Percentiles rank a stretch among this genome's conserved stretches.
These are phyloP conservation scores for Protomyces arabidopsidicola DNA, from an alignment of 1,139 yeast species.

Conservation along the genomic window DNA sequence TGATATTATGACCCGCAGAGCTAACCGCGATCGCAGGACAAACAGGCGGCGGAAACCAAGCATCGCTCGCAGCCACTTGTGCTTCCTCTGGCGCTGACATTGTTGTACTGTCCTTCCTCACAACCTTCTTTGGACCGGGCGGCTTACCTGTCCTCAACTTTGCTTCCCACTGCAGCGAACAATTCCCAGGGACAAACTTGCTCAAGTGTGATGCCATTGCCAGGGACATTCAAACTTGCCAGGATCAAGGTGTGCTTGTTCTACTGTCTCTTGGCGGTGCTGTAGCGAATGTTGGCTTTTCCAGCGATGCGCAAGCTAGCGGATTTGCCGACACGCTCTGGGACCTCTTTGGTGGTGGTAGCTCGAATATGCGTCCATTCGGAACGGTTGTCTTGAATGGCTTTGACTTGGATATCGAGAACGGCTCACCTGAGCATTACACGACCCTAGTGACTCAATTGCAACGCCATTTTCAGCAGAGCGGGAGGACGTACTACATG, in stretches of 20 bases:
- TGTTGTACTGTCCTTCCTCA: conserved; percentile 63
- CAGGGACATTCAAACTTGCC: conserved; percentile 75
- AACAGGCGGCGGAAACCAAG: neutral
- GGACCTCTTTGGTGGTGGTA: conserved; percentile 81
- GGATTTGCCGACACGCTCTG: conserved; percentile 70
- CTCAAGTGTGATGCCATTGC: conserved; percentile 41
- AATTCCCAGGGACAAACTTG: conserved; percentile 37
- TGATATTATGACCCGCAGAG: neutral
- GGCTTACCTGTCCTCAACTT: conserved; percentile 54
- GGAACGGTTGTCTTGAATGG: conserved; percentile 65
- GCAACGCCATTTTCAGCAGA: conserved; percentile 50
- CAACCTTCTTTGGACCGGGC: conserved; percentile 51
- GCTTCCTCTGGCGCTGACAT: conserved; percentile 37
- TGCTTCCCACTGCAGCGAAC: conserved; percentile 50
- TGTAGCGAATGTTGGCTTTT: conserved; percentile 69
- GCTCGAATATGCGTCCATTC: conserved; percentile 60
- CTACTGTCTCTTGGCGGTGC: conserved; percentile 87
- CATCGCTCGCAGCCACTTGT: neutral
- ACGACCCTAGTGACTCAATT: conserved; percentile 51
- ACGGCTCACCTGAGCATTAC: conserved; percentile 50
- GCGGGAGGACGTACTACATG: conserved; percentile 57
- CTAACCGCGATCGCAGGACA: neutral
- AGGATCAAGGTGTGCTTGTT: conserved; percentile 67
- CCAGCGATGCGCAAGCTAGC: conserved; percentile 57
- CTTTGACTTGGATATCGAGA: conserved; percentile 67